phyloP scores from a whole-genome alignment of 768 basidiomycete species.

The Trichaptum fuscoviolaceum region DNA sequence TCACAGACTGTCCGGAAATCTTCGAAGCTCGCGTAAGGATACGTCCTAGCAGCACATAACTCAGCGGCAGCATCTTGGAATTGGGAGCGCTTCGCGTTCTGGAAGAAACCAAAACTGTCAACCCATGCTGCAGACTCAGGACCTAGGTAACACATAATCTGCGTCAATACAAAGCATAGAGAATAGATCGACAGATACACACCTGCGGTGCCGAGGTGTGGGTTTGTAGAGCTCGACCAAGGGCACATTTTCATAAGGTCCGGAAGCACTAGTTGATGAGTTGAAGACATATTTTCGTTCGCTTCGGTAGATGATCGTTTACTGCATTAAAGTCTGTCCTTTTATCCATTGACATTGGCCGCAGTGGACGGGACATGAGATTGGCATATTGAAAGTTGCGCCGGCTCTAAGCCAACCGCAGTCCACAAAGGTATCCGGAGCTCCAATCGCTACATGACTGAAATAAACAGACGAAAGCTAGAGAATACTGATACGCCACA shows the following conservation, averaged over 20 bases:
- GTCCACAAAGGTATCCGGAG: no score
- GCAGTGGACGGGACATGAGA: no score
- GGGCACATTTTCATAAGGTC: constrained; percentile 12
- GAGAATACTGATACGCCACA: no score
- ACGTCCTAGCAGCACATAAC: constrained; percentile 11
- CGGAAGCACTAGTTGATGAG: constrained; percentile 14
- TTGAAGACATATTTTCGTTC: constrained; percentile 16
- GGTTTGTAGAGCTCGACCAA: constrained; percentile 10
- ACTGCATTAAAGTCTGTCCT: no score
- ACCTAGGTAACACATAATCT: neutral
- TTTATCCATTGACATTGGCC: no score
- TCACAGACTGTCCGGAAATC: constrained; percentile 12
- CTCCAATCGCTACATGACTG: no score
- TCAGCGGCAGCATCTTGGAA: constrained; percentile 1
- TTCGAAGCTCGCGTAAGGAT: constrained; percentile 11
- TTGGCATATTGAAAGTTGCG: no score
- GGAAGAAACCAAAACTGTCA: constrained; percentile 10
- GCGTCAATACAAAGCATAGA: neutral
- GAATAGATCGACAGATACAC: neutral
- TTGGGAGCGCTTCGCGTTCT: constrained; percentile 35
- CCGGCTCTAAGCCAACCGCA: no score
- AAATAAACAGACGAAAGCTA: no score
- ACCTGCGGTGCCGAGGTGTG: constrained; percentile 11
- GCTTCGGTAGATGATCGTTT: no score
- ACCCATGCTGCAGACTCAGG: constrained; percentile 10